Conservation (phyloP, 2,329 filamentous ascomycete species). For the Aspergillus fructus region DNA sequence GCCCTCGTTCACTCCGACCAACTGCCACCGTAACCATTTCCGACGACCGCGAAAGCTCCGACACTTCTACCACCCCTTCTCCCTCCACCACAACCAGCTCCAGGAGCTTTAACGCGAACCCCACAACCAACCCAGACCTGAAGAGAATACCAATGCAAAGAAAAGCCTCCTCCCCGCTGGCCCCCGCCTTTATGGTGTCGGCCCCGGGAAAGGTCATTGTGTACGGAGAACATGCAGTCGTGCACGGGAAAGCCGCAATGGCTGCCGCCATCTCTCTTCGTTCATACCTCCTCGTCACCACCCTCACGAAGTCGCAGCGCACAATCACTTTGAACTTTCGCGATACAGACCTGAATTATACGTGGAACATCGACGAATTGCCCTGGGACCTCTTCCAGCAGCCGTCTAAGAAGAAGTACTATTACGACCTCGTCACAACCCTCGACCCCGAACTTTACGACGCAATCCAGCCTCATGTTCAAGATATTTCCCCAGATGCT, state of each 20-base stretch:
- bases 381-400: constrained; percentile 82
- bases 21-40: constrained; percentile 16
- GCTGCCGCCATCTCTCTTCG: constrained; percentile 92
- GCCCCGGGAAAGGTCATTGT: constrained; percentile 98
- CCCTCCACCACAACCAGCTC: constrained; percentile 23
- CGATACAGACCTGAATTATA: constrained; percentile 85
- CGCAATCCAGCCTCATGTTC: constrained; percentile 77
- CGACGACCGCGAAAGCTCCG: constrained; percentile 30
- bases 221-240: constrained; percentile 97
- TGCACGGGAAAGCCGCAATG: constrained; percentile 94
- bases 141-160: constrained; percentile 25
- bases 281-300: constrained; percentile 94
- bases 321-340: constrained; percentile 87
- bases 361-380: constrained; percentile 89
- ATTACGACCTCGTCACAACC: constrained; percentile 83
- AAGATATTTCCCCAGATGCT: constrained; percentile 64
- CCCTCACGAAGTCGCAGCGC: constrained; percentile 85
- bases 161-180: constrained; percentile 58
- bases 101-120: constrained; percentile 15
- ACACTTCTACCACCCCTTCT: constrained; percentile 30
- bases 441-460: constrained; percentile 80
- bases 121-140: constrained; percentile 3
- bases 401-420: constrained; percentile 86
- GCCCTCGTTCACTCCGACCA: constrained; percentile 19
- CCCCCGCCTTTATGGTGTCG: constrained; percentile 95